Percentiles rank a stretch among this genome's conserved stretches.
These are phyloP conservation scores for Cymbidium sinense DNA, from an alignment of 106 monocot species.

Conservation along the genomic window DNA sequence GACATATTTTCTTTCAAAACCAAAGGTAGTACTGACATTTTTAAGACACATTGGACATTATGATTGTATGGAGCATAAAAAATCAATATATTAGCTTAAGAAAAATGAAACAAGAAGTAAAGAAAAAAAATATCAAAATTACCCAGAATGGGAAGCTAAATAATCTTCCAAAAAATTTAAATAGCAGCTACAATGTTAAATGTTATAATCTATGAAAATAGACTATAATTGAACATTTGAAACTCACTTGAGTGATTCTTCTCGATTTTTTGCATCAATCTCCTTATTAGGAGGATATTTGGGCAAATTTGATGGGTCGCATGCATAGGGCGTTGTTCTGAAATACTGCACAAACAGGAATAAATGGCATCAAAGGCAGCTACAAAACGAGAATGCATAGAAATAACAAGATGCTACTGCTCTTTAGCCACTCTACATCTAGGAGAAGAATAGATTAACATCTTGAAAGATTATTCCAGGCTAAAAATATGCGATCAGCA, in stretches of 20 bases:
- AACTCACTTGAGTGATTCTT: constrained; percentile 50
- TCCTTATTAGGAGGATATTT: constrained; percentile 79
- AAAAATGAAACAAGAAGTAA: not conserved
- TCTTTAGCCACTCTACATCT: no score
- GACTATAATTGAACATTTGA: not conserved
- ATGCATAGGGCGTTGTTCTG: constrained; percentile 59
- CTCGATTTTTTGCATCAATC: constrained; percentile 79
- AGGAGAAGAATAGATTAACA: no score
- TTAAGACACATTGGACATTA: not conserved
- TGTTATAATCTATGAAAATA: not conserved
- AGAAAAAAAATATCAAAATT: not conserved
- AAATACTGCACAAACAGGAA: constrained; percentile 56
- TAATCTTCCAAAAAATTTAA: not conserved
- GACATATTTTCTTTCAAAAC: not conserved
- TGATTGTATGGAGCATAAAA: not conserved
- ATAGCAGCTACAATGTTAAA: not conserved
- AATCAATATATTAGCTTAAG: not conserved
- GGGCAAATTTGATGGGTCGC: constrained; percentile 82
- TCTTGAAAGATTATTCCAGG: not conserved
- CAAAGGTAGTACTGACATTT: not conserved
- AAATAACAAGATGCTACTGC: no score
- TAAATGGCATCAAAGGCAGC: constrained; percentile 4
- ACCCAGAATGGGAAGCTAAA: not conserved
- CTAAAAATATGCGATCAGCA: no score
- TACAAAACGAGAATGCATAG: not conserved